Conservation (phyloP, 2,329 filamentous ascomycete genomes). For the Talaromyces sp. region DNA sequence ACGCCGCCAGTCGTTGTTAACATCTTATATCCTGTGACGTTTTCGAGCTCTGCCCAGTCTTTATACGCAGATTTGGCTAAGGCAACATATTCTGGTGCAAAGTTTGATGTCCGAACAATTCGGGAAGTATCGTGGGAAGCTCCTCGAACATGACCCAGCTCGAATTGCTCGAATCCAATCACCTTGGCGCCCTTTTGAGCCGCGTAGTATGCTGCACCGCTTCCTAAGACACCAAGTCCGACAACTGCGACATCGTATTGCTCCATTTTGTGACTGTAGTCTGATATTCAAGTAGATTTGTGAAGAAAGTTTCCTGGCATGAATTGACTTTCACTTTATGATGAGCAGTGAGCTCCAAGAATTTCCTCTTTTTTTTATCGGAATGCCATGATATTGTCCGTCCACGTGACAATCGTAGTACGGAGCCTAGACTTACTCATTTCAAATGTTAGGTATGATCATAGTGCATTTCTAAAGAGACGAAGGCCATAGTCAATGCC, state of each 20-base stretch:
- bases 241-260: conserved; percentile 32
- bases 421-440: not conserved
- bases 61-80: conserved; percentile 47
- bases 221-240: conserved; percentile 31
- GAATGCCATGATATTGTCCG: not conserved
- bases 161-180: conserved; percentile 32
- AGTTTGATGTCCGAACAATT: conserved; percentile 32
- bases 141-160: conserved; percentile 31
- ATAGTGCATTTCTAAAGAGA: not conserved
- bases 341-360: too few species aligned
- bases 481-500: not conserved
- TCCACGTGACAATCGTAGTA: conserved; percentile 2
- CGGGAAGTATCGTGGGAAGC: conserved; percentile 35
- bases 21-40: conserved; percentile 20
- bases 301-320: not conserved
- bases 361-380: not conserved
- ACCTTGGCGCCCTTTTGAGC: conserved; percentile 30
- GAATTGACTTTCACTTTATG: conserved; percentile 5
- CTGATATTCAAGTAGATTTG: not conserved
- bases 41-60: conserved; percentile 33
- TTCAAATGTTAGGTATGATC: not conserved
- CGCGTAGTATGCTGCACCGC: conserved; percentile 31
- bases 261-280: conserved; percentile 15
- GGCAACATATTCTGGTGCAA: conserved; percentile 35
- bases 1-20: conserved; percentile 31